These are phyloP conservation scores for Talaromyces sp. DNA, from an alignment of 2,329 filamentous ascomycete species.

Conservation along the genomic window DNA sequence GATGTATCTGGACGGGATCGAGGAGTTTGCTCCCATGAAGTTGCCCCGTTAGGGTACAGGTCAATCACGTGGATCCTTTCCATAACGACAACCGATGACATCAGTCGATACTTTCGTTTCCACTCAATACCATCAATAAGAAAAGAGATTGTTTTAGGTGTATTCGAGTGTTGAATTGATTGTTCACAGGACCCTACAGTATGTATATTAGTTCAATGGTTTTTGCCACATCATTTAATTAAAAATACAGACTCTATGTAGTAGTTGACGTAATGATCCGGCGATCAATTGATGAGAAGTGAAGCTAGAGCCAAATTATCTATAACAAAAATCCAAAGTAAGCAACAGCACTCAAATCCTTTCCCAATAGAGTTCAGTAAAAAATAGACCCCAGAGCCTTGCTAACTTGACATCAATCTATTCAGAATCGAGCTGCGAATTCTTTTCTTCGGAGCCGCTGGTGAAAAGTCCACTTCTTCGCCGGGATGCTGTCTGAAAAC, in stretches of 20 bases:
- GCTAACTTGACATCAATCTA: neutral
- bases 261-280: neutral
- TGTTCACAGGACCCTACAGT: neutral
- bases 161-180: neutral
- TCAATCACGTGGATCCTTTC: neutral
- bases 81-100: neutral
- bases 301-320: neutral
- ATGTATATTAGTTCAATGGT: neutral
- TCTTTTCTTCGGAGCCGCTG: neutral
- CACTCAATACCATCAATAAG: neutral
- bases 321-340: neutral
- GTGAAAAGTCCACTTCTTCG: constrained; percentile 4
- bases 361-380: neutral
- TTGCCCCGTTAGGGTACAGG: neutral
- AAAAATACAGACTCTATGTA: neutral
- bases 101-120: neutral
- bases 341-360: neutral
- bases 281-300: neutral
- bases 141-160: neutral
- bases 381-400: neutral
- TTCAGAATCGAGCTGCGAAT: constrained; percentile 8
- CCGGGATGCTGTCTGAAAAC: constrained; percentile 10
- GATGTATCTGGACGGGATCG: neutral
- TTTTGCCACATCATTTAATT: neutral
- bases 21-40: neutral